Percentiles rank a stretch among this genome's conserved stretches.
These are phyloP conservation scores for Biancaea sappan DNA, from an alignment of 306 rosid genomes.

Conservation along the genomic window DNA sequence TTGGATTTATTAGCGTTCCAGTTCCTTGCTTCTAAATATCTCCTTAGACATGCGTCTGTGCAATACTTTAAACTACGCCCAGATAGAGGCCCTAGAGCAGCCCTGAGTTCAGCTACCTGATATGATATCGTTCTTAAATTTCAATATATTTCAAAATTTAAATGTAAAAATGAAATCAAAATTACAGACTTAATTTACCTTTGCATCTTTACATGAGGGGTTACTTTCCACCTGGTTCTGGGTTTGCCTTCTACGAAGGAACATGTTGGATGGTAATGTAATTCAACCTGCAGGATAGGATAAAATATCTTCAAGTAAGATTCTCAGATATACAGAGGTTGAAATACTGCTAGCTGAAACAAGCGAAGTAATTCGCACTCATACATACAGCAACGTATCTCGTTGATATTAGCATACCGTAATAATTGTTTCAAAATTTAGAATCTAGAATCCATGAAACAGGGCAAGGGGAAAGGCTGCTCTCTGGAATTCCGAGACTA, in stretches of 20 bases:
- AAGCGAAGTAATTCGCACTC: too few relatives aligned
- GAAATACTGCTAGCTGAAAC: too few relatives aligned
- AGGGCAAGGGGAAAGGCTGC: background rate
- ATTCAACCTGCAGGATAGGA: constrained; percentile 44
- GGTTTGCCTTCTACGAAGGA: constrained; percentile 54
- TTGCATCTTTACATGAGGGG: constrained; percentile 55
- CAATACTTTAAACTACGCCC: constrained; percentile 75
- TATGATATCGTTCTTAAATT: background rate
- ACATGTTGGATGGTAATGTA: constrained; percentile 50
- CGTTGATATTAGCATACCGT: background rate
- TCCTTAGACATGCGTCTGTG: constrained; percentile 70
- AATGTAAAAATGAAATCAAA: too few relatives aligned
- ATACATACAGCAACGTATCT: background rate
- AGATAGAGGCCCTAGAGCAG: constrained; percentile 60
- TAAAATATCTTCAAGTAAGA: constrained; percentile 24
- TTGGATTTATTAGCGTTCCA: constrained; percentile 81
- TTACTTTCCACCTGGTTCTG: constrained; percentile 57
- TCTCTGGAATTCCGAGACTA: background rate
- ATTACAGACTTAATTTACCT: constrained; percentile 45
- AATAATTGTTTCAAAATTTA: background rate
- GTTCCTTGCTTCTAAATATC: constrained; percentile 79
- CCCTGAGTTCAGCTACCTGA: constrained; percentile 76
- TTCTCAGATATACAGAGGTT: too few relatives aligned
- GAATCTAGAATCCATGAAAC: background rate
- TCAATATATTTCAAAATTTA: background rate